Conservation (phyloP, 2,329 filamentous ascomycete species). For the Verticillium dahliae region DNA sequence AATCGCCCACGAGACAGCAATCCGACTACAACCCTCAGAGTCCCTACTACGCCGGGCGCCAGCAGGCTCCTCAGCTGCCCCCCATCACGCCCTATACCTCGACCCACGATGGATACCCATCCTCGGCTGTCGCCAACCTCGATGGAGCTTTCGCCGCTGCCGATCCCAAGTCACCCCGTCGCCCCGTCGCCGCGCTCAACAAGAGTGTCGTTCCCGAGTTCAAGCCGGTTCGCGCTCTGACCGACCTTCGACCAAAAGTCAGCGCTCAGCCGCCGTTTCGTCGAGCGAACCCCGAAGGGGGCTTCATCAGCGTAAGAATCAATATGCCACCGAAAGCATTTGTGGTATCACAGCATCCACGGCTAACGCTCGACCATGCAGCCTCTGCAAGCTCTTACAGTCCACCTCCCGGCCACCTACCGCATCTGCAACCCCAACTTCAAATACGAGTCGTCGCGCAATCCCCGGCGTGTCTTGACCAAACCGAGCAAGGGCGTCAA, state of each 20-base stretch:
- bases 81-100: constrained; percentile 65
- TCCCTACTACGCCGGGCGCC: constrained; percentile 49
- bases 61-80: constrained; percentile 59
- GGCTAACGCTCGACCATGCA: constrained; percentile 29
- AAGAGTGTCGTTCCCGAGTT: constrained; percentile 81
- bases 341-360: not conserved
- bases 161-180: constrained; percentile 53
- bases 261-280: constrained; percentile 86
- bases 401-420: constrained; percentile 89
- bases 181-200: constrained; percentile 42
- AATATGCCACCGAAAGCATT: not conserved
- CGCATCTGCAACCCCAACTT: constrained; percentile 97
- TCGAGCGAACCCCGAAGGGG: constrained; percentile 90
- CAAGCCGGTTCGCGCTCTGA: constrained; percentile 63
- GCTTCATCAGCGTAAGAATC: constrained; percentile 83
- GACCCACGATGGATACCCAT: constrained; percentile 65
- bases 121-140: constrained; percentile 63
- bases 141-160: constrained; percentile 53
- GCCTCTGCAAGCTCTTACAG: constrained; percentile 92
- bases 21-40: constrained; percentile 54
- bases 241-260: constrained; percentile 75
- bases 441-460: constrained; percentile 97
- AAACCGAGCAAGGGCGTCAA: constrained; percentile 98
- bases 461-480: constrained; percentile 89
- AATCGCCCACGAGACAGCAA: constrained; percentile 67